Percentiles rank a stretch among this genome's conserved stretches.
Conservation (phyloP, 78 protist species). For the Dictyostelium purpureum region DNA sequence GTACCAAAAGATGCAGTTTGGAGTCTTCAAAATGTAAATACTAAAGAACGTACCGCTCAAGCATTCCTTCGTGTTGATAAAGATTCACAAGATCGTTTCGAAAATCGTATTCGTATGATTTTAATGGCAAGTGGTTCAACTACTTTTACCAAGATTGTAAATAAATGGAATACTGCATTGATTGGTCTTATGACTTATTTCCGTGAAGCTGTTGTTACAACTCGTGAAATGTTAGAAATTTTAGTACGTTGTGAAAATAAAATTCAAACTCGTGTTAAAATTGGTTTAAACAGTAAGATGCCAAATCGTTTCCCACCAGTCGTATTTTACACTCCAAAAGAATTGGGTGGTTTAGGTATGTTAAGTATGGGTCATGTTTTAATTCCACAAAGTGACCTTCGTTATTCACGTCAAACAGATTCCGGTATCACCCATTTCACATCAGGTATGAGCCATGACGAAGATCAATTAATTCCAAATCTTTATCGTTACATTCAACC, state of each 20-base stretch:
- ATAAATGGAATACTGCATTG: constrained; percentile 99
- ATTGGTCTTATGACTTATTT: constrained; percentile 99
- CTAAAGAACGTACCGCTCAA: constrained; percentile 96
- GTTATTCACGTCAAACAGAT: constrained; percentile 97
- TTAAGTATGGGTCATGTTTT: constrained; percentile 99
- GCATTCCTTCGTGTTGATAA: constrained; percentile 98
- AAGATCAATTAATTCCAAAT: constrained; percentile 99
- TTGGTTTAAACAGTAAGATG: constrained; percentile 99
- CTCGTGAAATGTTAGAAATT: constrained; percentile 98
- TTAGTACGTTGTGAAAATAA: constrained; percentile 99
- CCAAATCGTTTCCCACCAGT: constrained; percentile 99
- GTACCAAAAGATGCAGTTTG: constrained; percentile 97
- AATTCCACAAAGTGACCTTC: constrained; percentile 99
- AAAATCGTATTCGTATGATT: constrained; percentile 97
- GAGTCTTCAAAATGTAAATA: constrained; percentile 95
- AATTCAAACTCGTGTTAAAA: constrained; percentile 99
- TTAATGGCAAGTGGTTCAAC: constrained; percentile 99
- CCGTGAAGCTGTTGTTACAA: constrained; percentile 95
- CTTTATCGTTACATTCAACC: constrained; percentile 98
- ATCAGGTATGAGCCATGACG: constrained; percentile 98
- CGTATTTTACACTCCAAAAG: constrained; percentile 99
- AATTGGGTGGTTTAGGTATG: constrained; percentile 99
- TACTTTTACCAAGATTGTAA: constrained; percentile 99
- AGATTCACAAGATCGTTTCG: constrained; percentile 88
- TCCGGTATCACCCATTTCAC: constrained; percentile 98